Conservation (phyloP, 345 rosid species). For the Combretum micranthum region DNA sequence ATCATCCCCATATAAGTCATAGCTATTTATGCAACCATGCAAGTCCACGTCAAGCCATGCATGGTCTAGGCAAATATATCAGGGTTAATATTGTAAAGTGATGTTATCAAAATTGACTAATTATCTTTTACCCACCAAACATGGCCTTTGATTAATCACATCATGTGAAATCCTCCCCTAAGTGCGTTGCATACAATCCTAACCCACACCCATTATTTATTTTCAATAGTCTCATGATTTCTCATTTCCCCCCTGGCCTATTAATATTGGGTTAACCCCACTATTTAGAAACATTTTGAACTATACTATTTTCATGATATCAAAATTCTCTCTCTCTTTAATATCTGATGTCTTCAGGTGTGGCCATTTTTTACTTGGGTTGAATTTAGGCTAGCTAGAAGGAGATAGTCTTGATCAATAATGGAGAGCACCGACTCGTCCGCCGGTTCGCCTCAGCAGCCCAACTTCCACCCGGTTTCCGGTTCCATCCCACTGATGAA, state of each 20-base stretch:
- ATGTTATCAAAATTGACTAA: constrained; percentile 1
- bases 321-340: no score
- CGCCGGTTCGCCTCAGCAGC: constrained; percentile 59
- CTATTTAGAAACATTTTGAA: no score
- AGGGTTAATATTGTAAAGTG: constrained; percentile 2
- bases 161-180: no score
- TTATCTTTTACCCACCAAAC: background rate
- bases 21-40: constrained; percentile 3
- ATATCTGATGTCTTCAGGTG: no score
- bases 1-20: background rate
- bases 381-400: no score
- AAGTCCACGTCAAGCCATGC: constrained; percentile 16
- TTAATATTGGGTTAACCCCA: no score
- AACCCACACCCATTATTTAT: no score
- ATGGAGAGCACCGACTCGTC: constrained; percentile 88
- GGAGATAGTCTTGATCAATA: background rate
- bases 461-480: constrained; percentile 94
- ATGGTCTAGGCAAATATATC: constrained; percentile 7
- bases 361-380: no score
- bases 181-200: background rate
- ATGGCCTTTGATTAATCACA: background rate
- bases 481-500: constrained; percentile 99
- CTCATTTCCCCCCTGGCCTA: no score
- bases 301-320: no score
- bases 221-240: no score